Evolutionary conservation across 2,329 filamentous ascomycete species (phyloP).

Genomic region (Nigrospora oryzae): DNA sequence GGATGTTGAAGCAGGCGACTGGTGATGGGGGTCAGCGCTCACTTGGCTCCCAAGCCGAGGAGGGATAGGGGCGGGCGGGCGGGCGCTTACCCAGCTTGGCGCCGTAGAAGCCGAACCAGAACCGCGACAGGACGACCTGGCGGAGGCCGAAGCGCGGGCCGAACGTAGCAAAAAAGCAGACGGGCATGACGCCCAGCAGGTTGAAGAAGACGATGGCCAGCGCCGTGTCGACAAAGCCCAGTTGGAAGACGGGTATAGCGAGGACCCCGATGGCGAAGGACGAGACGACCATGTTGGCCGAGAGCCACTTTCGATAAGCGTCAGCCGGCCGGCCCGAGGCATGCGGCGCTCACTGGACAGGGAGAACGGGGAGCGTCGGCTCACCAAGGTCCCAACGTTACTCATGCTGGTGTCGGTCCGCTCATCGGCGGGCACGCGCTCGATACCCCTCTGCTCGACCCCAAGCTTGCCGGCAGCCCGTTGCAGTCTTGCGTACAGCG

Average conservation of each 20-base stretch:
- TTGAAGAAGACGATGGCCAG: conserved; percentile 70
- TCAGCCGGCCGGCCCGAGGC: too few relatives aligned
- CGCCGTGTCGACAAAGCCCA: conserved; percentile 67
- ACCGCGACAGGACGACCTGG: conserved; percentile 73
- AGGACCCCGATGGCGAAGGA: conserved; percentile 70
- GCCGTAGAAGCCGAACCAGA: conserved; percentile 67
- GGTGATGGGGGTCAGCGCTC: background rate
- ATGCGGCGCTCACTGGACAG: background rate
- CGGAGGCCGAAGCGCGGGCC: conserved; percentile 66
- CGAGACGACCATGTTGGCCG: conserved; percentile 70
- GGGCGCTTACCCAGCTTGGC: conserved; percentile 52
- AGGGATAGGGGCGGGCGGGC: conserved; percentile 4
- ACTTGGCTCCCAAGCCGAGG: too few relatives aligned
- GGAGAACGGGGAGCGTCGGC: conserved; percentile 12
- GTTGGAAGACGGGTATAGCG: conserved; percentile 56
- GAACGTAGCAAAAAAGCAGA: conserved; percentile 71
- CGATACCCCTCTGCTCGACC: conserved; percentile 68
- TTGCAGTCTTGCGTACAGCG: conserved; percentile 34
- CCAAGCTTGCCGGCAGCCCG: conserved; percentile 55
- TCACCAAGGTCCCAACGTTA: conserved; percentile 65
- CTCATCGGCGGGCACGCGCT: conserved; percentile 64
- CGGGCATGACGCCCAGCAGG: conserved; percentile 60
- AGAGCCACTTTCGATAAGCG: conserved; percentile 50
- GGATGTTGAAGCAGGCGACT: conserved; percentile 62
- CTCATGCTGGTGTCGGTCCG: conserved; percentile 55